phyloP scores from a whole-genome alignment of 768 basidiomycete species.

The Scleroderma bovista region DNA sequence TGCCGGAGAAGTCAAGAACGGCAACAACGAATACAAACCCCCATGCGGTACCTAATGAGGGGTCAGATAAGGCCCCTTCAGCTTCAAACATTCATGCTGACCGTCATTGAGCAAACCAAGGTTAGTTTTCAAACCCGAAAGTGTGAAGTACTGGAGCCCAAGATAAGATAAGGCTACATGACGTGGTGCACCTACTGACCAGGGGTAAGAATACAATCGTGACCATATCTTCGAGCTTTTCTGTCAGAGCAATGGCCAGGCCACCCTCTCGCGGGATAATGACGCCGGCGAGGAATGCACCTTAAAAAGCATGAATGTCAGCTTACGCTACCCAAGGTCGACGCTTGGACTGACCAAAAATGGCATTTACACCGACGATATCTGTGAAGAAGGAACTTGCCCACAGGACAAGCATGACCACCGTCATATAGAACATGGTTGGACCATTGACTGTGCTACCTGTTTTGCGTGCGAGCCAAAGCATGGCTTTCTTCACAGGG shows the following conservation, averaged over 20 bases:
- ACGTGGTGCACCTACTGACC: conserved; percentile 38
- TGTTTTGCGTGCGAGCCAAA: conserved; percentile 69
- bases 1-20: conserved; percentile 74
- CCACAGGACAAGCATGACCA: conserved; percentile 76
- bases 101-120: conserved; percentile 80
- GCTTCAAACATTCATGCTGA: conserved; percentile 10
- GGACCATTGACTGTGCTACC: conserved; percentile 82
- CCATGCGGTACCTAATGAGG: conserved; percentile 66
- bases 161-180: conserved; percentile 1
- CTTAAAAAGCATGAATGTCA: conserved; percentile 25
- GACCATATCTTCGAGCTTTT: conserved; percentile 95
- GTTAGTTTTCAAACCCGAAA: conserved; percentile 91
- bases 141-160: conserved; percentile 74
- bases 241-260: conserved; percentile 77
- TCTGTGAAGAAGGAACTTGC: conserved; percentile 91
- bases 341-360: conserved; percentile 56
- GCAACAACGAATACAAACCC: conserved; percentile 80
- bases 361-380: conserved; percentile 89
- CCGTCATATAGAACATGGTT: conserved; percentile 83
- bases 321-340: neutral
- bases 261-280: conserved; percentile 87
- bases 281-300: conserved; percentile 77
- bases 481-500: conserved; percentile 53
- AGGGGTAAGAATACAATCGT: conserved; percentile 85
- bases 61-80: neutral